Evolutionary conservation across 352 stramenopile species (phyloP), one percentile per base, ranked within the genome.

Genomic region (Plasmopara muralis): DNA sequence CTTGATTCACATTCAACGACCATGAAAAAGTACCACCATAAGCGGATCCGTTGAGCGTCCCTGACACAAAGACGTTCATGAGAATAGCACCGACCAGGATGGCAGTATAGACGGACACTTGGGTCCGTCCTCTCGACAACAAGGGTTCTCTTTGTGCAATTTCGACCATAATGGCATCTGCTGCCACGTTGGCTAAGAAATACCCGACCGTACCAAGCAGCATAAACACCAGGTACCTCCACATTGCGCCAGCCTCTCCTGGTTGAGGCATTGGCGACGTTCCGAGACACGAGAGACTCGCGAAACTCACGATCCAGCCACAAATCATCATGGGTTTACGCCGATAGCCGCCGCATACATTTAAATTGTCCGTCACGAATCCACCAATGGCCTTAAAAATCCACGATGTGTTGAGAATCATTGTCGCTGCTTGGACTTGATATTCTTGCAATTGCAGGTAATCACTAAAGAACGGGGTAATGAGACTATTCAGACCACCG

Each of bases 151-250:
- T 64, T 41, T 92, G 79, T 0, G 68, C 73, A 20, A 85, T 56
- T 44, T 90, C 77, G 25, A 95, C 77, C 35, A 88, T 62, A 45
- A 93, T 72, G 0, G 75, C 87, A 62, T 97, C 87, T 13, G 80
- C 75, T 25, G 84, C 77, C 0, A 93, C 77, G 62, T 95, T 90
- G 5, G 85, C 83, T 46, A 95, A 72, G 33, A 95, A 86, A 46
- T 90, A 94, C 1, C 87, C 87, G 10, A 94, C 61, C 16, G 81
- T 94, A 0, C 83, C 86, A 9, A 92, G 16, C 13, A 85, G 75
- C 70, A 96, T 84, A 20, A 69, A 60, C 31, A 90, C 29, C 13
- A 85, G 59, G 55, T 89, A 93, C 39, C 63, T 70, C 70, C 69
- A 87, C 20, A 70, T 78, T 43, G 29, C 41, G n/a, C 52, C 14